phyloP scores from a whole-genome alignment of 805 yeast species.

The Zygotorulaspora florentina region DNA sequence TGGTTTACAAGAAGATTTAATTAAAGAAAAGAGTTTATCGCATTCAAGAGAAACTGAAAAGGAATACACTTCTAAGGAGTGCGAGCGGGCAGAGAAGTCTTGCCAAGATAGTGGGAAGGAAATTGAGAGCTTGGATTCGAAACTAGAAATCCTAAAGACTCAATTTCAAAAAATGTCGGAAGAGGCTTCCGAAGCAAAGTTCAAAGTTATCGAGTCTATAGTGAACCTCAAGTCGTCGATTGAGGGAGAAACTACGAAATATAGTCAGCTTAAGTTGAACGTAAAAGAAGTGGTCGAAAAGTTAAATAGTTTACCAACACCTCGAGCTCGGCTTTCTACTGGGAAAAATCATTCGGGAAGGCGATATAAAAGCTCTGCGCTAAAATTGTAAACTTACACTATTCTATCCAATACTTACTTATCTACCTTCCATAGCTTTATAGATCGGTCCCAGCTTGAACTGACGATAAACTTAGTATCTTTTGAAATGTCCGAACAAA shows the following conservation, averaged over 20 bases:
- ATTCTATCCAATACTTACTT: neutral
- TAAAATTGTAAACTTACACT: neutral
- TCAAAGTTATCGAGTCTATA: slow-evolving; percentile 12
- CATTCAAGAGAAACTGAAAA: slow-evolving; percentile 53
- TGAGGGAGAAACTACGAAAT: slow-evolving; percentile 11
- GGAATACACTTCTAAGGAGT: slow-evolving; percentile 59
- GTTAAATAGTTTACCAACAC: slow-evolving; percentile 23
- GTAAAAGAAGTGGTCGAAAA: slow-evolving; percentile 17
- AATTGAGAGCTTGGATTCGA: slow-evolving; percentile 20
- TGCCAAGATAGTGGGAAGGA: slow-evolving; percentile 41
- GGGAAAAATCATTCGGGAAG: slow-evolving; percentile 11
- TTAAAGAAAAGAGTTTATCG: slow-evolving; percentile 40
- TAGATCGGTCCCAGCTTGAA: slow-evolving; percentile 81
- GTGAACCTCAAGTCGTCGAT: slow-evolving; percentile 12
- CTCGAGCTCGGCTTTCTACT: slow-evolving; percentile 24
- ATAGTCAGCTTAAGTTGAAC: slow-evolving; percentile 16
- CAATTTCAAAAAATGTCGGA: slow-evolving; percentile 14
- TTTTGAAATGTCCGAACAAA: slow-evolving; percentile 57
- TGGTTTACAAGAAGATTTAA: slow-evolving; percentile 45
- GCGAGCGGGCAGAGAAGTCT: slow-evolving; percentile 48
- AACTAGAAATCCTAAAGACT: slow-evolving; percentile 14
- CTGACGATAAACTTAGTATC: slow-evolving; percentile 47
- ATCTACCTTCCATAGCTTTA: slow-evolving; percentile 53
- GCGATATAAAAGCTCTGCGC: slow-evolving; percentile 14
- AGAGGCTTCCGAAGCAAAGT: slow-evolving; percentile 5